Conservation (phyloP, 345 rosid genomes). For the Murraya koenigii region DNA sequence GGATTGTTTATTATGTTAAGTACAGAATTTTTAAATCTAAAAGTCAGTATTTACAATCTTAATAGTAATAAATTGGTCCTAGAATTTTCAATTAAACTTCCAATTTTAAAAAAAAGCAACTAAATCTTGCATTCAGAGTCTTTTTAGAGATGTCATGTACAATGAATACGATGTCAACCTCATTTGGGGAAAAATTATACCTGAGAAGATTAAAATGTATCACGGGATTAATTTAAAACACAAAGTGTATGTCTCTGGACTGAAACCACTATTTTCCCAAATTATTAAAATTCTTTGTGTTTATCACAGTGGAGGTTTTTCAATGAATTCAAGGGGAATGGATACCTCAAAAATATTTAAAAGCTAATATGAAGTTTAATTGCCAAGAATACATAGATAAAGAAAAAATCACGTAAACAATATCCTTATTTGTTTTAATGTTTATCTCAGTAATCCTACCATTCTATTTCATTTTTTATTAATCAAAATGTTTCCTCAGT, state of each 20-base stretch:
- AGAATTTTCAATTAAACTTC: background rate
- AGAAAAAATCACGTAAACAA: background rate
- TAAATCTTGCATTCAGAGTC: background rate
- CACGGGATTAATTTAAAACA: background rate
- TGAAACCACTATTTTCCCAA: background rate
- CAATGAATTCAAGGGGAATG: background rate
- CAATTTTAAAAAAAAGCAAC: background rate
- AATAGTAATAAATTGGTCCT: background rate
- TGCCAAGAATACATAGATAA: background rate
- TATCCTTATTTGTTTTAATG: background rate
- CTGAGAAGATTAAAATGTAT: background rate
- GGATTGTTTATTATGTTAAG: background rate
- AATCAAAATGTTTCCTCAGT: background rate
- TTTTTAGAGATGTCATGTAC: background rate
- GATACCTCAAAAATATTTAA: background rate
- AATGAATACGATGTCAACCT: background rate
- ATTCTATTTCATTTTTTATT: background rate
- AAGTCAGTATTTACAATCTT: background rate
- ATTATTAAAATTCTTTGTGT: background rate
- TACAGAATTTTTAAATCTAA: background rate
- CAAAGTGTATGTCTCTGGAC: background rate
- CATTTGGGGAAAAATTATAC: background rate
- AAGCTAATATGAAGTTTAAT: background rate
- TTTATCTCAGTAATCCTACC: background rate
- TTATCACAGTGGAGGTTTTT: background rate